Percentiles rank a stretch among this genome's conserved stretches.
Evolutionary conservation across 2,329 filamentous ascomycete genomes (phyloP).

Genomic region (Drechslera avenae): DNA sequence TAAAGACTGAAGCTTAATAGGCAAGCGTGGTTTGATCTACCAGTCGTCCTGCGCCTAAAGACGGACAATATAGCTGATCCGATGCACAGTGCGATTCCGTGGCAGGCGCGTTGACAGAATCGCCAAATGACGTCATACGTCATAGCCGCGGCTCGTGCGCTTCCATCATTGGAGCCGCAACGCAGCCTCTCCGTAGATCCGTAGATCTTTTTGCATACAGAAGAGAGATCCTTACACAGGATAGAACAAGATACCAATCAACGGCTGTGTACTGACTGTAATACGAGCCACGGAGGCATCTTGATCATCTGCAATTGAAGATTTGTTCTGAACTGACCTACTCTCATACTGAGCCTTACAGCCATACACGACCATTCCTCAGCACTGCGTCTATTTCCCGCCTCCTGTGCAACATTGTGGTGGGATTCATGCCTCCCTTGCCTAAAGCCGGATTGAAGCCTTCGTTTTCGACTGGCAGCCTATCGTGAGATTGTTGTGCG

Average conservation of each 20-base stretch:
- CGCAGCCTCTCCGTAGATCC: conserved; percentile 7
- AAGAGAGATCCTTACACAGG: not conserved
- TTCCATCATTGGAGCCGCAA: conserved; percentile 21
- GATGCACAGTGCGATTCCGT: conserved; percentile 7
- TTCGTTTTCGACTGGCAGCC: not conserved
- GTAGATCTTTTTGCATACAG: conserved; percentile 3
- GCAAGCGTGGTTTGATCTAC: conserved; percentile 14
- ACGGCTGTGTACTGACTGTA: not conserved
- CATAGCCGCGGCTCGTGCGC: conserved; percentile 9
- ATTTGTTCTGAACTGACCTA: no score
- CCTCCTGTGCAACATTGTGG: no score
- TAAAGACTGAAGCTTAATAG: not conserved
- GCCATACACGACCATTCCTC: not conserved
- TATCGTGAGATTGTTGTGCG: conserved; percentile 21
- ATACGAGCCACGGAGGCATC: not conserved
- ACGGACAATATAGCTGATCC: conserved; percentile 18
- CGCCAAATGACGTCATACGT: conserved; percentile 20
- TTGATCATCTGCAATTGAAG: no score
- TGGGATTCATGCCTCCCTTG: not conserved
- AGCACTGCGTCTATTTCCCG: no score
- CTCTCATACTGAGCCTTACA: no score
- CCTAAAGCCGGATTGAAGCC: conserved; percentile 1
- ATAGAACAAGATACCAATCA: not conserved
- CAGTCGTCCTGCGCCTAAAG: conserved; percentile 10
- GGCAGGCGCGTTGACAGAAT: conserved; percentile 4